Conservation (phyloP, 148 eudicot genomes). For the Salicornia ramosissima region DNA sequence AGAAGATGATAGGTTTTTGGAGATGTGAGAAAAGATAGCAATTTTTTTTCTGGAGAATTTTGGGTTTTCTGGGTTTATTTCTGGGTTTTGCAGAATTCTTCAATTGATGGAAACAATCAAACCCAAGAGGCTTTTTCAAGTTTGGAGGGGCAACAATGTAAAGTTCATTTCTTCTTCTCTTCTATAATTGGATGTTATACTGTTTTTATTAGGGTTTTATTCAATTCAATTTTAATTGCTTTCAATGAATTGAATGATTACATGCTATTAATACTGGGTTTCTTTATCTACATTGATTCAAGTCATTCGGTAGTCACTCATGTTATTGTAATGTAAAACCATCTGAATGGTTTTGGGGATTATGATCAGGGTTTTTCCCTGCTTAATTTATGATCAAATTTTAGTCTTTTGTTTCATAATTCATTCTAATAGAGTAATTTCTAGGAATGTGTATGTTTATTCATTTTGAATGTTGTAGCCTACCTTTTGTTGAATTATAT, state of each 20-base stretch:
- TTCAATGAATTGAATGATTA: neutral
- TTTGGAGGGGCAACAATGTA: slow-evolving; percentile 84
- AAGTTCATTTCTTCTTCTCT: slow-evolving; percentile 16
- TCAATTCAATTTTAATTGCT: neutral
- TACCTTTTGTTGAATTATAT: neutral
- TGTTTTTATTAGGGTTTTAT: slow-evolving; percentile 4
- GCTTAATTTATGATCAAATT: slow-evolving; percentile 2
- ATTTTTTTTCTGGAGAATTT: slow-evolving; percentile 13
- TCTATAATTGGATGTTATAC: neutral
- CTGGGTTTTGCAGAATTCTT: slow-evolving; percentile 15
- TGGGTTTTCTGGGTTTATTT: slow-evolving; percentile 8
- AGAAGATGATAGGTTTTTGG: slow-evolving; percentile 15
- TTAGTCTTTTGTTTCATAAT: slow-evolving; percentile 1
- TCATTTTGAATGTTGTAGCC: neutral
- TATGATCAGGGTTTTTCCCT: neutral
- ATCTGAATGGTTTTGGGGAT: neutral
- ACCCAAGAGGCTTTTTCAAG: slow-evolving; percentile 60
- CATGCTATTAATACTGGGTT: neutral
- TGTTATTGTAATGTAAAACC: neutral
- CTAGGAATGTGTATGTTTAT: neutral
- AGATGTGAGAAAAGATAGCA: slow-evolving; percentile 21
- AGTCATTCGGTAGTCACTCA: neutral
- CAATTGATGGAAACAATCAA: slow-evolving; percentile 31
- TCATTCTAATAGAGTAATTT: neutral
- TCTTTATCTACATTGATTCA: neutral